Evolutionary conservation across 2,329 filamentous ascomycete genomes (phyloP), one percentile per base, ranked within the genome.

Genomic region (Colletotrichum tropicale): DNA sequence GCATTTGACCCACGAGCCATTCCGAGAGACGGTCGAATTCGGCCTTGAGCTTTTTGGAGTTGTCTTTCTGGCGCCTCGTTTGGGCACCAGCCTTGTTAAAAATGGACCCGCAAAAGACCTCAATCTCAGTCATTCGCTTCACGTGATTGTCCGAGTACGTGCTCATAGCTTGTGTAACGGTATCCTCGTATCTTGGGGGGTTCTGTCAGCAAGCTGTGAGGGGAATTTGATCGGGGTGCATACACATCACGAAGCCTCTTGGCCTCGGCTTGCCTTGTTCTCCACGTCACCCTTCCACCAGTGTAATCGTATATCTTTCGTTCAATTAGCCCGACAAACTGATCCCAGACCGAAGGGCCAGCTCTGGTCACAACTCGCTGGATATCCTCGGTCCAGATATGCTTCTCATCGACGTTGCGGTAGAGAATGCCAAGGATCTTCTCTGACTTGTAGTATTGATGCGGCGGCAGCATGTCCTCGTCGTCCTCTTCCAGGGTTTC

Each of bases 361-460:
- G 64, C 74, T 13, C 66, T 79, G 9, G 78, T 79, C 6, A 82
- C 77, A 1, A 66, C 78, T 16, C 81, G 80, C 60, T 82, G 85
- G 52, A 89, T 87, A 18, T 92, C 83, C 7, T 89, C 81, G 10
- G 83, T 79, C 86, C 93, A 93, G 58, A 96, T 94, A 68, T 89
- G 88, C 61, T 88, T 87, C 82, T 97, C 95, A 78, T 98, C 91
- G 13, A 98, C 92, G 0, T 88, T 89, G 3, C 94, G 91, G 81
- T 94, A 97, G 0, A 98, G 86, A 6, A 88, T 83, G 0, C 95
- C 95, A 0, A 97, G 88, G 0, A 94, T 87, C 78, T 94, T 95
- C 0, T 91, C 79, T 3, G 93, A 95, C 36, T 83, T 84, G 81
- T 97, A 96, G 80, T 92, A 96, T 5, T 84, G 83, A 30, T 88